Conservation (phyloP, 768 basidiomycete species). For the Hydnum rufescens region DNA sequence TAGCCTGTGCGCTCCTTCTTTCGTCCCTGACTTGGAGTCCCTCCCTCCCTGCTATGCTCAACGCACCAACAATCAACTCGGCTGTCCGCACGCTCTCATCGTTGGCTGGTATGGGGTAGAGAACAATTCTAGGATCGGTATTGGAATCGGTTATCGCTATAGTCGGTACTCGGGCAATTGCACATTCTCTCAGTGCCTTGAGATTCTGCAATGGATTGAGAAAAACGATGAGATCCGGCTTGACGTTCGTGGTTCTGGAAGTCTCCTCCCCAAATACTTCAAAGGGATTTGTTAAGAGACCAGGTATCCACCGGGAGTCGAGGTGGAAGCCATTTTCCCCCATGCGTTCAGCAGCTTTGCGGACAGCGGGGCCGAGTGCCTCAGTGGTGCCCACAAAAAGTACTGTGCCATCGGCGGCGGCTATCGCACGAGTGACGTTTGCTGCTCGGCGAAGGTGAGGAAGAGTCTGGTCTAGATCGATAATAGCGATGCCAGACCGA, state of each 20-base stretch:
- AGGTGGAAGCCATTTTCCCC: conserved; percentile 69
- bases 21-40: conserved; percentile 16
- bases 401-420: conserved; percentile 61
- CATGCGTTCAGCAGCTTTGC: conserved; percentile 60
- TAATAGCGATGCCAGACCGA: conserved; percentile 76
- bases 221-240: conserved; percentile 78
- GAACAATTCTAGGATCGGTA: conserved; percentile 85
- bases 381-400: conserved; percentile 81
- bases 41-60: conserved; percentile 62
- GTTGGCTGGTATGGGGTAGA: conserved; percentile 98
- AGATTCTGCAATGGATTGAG: conserved; percentile 77
- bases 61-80: conserved; percentile 73
- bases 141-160: conserved; percentile 91
- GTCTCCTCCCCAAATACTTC: conserved; percentile 47
- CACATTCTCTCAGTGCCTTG: conserved; percentile 81
- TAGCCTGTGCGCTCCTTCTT: conserved; percentile 14
- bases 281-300: conserved; percentile 77
- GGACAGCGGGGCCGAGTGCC: conserved; percentile 53
- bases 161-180: conserved; percentile 75
- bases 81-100: conserved; percentile 84
- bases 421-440: conserved; percentile 64
- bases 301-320: conserved; percentile 80
- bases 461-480: conserved; percentile 86
- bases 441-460: conserved; percentile 83
- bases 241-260: conserved; percentile 31